Evolutionary conservation across 495 filamentous ascomycete genomes (phyloP).

Genomic region (Podospora pseudocomata): DNA sequence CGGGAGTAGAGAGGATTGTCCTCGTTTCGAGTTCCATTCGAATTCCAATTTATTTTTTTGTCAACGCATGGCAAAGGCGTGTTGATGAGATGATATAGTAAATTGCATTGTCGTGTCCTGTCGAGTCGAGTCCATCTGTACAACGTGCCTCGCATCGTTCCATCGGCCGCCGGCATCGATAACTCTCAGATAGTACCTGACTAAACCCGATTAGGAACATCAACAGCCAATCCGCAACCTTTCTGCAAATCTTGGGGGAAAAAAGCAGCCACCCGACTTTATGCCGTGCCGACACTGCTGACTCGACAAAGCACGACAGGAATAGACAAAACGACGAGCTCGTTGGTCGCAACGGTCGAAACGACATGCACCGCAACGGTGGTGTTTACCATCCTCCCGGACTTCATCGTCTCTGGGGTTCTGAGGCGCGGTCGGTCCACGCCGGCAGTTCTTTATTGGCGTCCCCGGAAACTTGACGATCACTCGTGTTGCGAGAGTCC

Average conservation of each 20-base stretch:
- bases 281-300: not conserved
- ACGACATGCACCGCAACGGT: not conserved
- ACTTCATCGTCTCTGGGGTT: not conserved
- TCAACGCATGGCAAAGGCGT: not conserved
- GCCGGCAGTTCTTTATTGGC: not conserved
- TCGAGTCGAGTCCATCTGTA: not conserved
- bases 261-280: not conserved
- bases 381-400: not conserved
- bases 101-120: not conserved
- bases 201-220: slow-evolving; percentile 8
- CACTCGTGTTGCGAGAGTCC: no score
- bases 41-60: not conserved
- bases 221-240: not conserved
- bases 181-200: slow-evolving; percentile 1
- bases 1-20: no score
- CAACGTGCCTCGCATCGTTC: slow-evolving; percentile 10
- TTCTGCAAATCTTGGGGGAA: not conserved
- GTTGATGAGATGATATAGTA: not conserved
- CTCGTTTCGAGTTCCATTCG: not conserved
- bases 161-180: not conserved
- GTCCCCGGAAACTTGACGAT: not conserved
- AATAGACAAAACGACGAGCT: not conserved
- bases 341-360: not conserved
- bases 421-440: no score
- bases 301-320: not conserved